Evolutionary conservation across 75 land plant genomes (phyloP).

Genomic region (Ceratopteris richardii): DNA sequence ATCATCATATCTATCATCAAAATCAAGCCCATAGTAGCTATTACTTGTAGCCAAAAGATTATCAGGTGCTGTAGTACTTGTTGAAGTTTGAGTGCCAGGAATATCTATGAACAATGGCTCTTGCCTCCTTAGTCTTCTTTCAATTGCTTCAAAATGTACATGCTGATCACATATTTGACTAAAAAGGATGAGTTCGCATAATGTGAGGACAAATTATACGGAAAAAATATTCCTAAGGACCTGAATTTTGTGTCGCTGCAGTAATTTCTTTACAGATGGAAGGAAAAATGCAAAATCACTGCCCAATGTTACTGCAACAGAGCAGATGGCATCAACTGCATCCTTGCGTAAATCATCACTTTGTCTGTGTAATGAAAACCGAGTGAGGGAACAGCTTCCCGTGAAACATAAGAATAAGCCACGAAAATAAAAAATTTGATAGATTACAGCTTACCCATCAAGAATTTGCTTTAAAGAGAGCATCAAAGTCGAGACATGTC

Average conservation of each 20-base stretch:
- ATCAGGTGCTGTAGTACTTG: conserved; percentile 6
- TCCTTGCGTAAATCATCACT: conserved; percentile 87
- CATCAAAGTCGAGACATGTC: conserved; percentile 82
- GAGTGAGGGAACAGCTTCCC: background rate
- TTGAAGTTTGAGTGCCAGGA: conserved; percentile 1
- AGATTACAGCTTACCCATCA: conserved; percentile 65
- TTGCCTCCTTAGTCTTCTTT: conserved; percentile 54
- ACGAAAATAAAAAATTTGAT: background rate
- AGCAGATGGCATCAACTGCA: conserved; percentile 90
- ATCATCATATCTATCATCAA: conserved; percentile 64
- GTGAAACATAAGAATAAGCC: background rate
- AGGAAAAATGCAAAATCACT: conserved; percentile 85
- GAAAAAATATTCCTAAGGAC: conserved; percentile 16
- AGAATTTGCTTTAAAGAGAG: conserved; percentile 86
- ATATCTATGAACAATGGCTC: conserved; percentile 60
- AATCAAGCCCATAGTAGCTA: conserved; percentile 18
- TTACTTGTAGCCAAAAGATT: background rate
- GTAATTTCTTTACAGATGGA: conserved; percentile 76
- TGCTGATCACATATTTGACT: conserved; percentile 39
- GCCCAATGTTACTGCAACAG: conserved; percentile 82
- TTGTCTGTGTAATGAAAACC: conserved; percentile 37
- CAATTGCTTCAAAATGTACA: conserved; percentile 83
- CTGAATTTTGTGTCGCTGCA: conserved; percentile 67
- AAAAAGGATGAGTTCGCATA: too few species aligned
- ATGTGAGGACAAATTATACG: too few species aligned